phyloP scores from a whole-genome alignment of 345 rosid species.

The Geranium brycei region DNA sequence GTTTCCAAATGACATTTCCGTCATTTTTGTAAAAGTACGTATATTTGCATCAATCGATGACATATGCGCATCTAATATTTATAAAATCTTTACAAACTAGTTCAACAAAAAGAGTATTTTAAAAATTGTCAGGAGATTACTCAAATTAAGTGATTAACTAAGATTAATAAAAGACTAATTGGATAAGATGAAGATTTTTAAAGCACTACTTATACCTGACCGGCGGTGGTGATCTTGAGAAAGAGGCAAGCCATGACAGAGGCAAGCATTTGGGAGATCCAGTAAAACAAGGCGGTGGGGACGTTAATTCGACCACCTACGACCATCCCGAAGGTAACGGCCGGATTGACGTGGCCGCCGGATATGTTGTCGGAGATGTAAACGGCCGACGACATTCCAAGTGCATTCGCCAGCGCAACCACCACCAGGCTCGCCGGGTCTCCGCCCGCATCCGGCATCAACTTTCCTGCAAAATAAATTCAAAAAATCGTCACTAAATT shows the following conservation, averaged over 20 bases:
- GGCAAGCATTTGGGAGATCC: conserved; percentile 75
- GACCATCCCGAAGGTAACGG: conserved; percentile 77
- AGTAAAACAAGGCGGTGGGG: conserved; percentile 70
- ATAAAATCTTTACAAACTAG: too few relatives aligned
- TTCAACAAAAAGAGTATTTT: too few relatives aligned
- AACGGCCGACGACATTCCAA: conserved; percentile 59
- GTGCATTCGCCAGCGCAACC: conserved; percentile 56
- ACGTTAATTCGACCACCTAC: conserved; percentile 64
- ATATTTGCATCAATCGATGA: too few relatives aligned
- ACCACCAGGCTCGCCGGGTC: conserved; percentile 44
- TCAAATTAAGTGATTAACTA: too few relatives aligned
- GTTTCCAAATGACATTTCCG: too few relatives aligned
- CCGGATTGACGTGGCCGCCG: conserved; percentile 88
- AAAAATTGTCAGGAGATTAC: too few relatives aligned
- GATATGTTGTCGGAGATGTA: conserved; percentile 51
- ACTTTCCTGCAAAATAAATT: conserved; percentile 34
- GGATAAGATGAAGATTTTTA: neutral
- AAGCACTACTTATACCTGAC: conserved; percentile 26
- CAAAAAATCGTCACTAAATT: neutral
- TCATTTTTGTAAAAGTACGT: too few relatives aligned
- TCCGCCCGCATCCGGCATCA: conserved; percentile 38
- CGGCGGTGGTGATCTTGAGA: conserved; percentile 39
- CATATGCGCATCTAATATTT: too few relatives aligned
- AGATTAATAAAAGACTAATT: too few relatives aligned
- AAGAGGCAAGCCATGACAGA: conserved; percentile 73